Base-by-base conservation (phyloP, 2,329 filamentous ascomycete species). In the Calonectria hawksworthii region DNA sequence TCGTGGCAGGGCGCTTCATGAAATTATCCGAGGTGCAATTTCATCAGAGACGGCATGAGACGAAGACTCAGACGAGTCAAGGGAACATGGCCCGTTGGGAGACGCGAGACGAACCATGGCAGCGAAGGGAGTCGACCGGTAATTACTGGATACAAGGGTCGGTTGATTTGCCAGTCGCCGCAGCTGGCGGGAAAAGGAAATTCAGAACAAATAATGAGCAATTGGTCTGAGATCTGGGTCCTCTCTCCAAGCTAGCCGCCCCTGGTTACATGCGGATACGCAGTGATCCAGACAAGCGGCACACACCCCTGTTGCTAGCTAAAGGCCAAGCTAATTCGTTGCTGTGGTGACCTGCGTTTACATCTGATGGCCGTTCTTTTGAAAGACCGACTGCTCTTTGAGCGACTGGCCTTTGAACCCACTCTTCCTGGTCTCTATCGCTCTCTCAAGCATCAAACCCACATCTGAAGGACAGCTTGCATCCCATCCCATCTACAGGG, bases 341-440 rank as follows among this genome's bases (percentile, higher is more conserved):
- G 83, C 83, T 73, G 74, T 84, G 83, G 82, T 76, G 79, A 85
- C n/a, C n/a, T n/a, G n/a, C n/a, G n/a, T n/a, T n/a, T n/a, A n/a
- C n/a, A n/a, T n/a, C n/a, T n/a, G 32, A 32, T 32, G 32, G 32
- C 32, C 32, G 32, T n/a, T n/a, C n/a, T n/a, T n/a, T n/a, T n/a
- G n/a, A n/a, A n/a, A n/a, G n/a, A n/a, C n/a, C 79, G 77, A 75
- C 77, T 69, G 68, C 59, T 72, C 72, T 54, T 70, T 68, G 26
- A 56, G 64, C 71, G 70, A 68, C 71, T 73, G 70, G 72, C 73
- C 70, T 76, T 26, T 63, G 75, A 78, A 77, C 67, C 78, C 78
- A 79, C 78, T 75, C 77, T 76, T 72, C 56, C 63, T 51, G 76
- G 71, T 72, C 75, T 82, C 74, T 71, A 80, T 73, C 72, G 73